phyloP scores from a whole-genome alignment of 2,329 filamentous ascomycete genomes.

The Verticillium dahliae region DNA sequence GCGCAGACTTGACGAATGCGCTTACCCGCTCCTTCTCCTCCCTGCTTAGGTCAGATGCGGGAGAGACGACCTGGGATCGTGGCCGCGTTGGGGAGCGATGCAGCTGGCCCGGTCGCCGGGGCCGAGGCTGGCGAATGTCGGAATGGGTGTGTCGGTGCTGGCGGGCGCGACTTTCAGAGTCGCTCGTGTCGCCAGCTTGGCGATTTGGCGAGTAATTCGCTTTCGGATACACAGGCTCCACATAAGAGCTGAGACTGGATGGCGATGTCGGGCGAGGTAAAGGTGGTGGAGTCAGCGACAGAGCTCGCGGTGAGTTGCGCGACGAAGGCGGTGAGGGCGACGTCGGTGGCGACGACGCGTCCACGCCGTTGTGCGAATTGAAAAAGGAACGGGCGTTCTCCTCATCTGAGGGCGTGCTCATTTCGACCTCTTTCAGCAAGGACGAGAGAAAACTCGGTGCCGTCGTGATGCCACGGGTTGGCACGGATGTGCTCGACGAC shows the following conservation, averaged over 20 bases:
- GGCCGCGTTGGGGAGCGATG: conserved; percentile 25
- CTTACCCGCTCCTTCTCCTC: conserved; percentile 85
- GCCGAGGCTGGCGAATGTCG: conserved; percentile 47
- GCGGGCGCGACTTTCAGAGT: conserved; percentile 29
- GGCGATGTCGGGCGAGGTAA: conserved; percentile 60
- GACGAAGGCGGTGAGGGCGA: conserved; percentile 58
- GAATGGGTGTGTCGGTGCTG: conserved; percentile 22
- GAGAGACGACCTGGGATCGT: conserved; percentile 60
- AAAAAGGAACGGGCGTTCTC: conserved; percentile 39
- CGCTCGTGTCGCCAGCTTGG: conserved; percentile 36
- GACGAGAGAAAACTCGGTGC: conserved; percentile 78
- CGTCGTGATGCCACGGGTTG: conserved; percentile 28
- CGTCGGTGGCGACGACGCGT: conserved; percentile 55
- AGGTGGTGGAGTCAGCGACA: conserved; percentile 63
- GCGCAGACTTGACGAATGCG: conserved; percentile 74
- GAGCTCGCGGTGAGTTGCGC: conserved; percentile 59
- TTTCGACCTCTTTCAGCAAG: conserved; percentile 81
- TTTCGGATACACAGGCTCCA: conserved; percentile 71
- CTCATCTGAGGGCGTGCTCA: conserved; percentile 51
- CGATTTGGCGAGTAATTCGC: conserved; percentile 64
- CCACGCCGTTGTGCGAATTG: conserved; percentile 17
- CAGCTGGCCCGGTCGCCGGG: conserved; percentile 34
- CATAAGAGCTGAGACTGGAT: conserved; percentile 64
- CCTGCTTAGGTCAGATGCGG: conserved; percentile 61
- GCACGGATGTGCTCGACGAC: conserved; percentile 1